Evolutionary conservation across 1,284 basidiomycete genomes (phyloP), one percentile per base, ranked within the genome.

Genomic region (Apiotrichum laibachii): DNA sequence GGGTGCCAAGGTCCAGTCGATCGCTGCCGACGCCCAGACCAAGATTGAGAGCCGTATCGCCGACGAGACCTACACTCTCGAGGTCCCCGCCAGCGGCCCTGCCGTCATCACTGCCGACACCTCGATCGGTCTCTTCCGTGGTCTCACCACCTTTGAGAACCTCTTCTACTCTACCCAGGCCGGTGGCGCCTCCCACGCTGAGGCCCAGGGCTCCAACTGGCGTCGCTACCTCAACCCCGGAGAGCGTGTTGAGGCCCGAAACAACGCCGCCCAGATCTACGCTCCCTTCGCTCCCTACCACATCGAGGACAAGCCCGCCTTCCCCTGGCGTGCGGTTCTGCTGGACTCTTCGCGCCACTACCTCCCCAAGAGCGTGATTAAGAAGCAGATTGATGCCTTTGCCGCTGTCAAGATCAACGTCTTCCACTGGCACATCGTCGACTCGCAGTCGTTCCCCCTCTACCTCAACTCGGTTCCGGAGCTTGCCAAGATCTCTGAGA

Each of bases 141-240:
- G 90, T 1, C 76, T 95, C 62, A 87, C 88, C 33, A 92, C 90
- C 1, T 91, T 95, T 72, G 79, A 81, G 40, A 90, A 93, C 77
- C 76, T 95, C 37, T 77, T 80, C 51, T 81, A 79, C 61, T 31
- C 26, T 31, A 31, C 26, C 26, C 26, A 31, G 26, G 3, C 26
- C 26, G 26, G 26, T 7, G 26, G 26, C 7, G 26, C 26, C 26
- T 26, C 9, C 10, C 4, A 5, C 4, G 49, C 6, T n/a, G 15
- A 13, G 18, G 18, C 18, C 7, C 12, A 39, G 22, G 11, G 18
- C n/a, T 12, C 11, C 34, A 22, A 50, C 35, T 19, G 19, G 11
- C n/a, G 12, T 2, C n/a, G 37, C 15, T 39, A 46, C 45, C 2
- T 26, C 45, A 9, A 9, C 15, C n/a, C 44, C 19, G 26, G 26